phyloP scores from a whole-genome alignment of 305 asterid species.

The Fraxinus velutina region DNA sequence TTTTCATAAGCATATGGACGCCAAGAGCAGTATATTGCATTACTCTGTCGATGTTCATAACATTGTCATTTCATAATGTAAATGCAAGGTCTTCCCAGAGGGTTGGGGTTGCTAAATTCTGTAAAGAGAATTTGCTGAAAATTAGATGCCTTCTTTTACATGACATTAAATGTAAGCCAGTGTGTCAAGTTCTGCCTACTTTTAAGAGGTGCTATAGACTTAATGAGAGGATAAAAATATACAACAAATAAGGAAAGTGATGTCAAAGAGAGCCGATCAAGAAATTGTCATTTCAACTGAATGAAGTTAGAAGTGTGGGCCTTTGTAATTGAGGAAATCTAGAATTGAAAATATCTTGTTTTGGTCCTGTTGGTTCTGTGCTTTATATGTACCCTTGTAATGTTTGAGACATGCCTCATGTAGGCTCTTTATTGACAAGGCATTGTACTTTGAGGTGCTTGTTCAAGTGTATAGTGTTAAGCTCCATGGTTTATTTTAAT shows the following conservation, averaged over 20 bases:
- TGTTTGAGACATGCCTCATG: neutral
- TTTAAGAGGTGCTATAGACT: constrained; percentile 14
- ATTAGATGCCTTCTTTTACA: constrained; percentile 42
- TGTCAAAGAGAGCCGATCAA: constrained; percentile 2
- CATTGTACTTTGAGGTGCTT: constrained; percentile 6
- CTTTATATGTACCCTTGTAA: neutral
- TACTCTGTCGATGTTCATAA: neutral
- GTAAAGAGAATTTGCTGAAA: constrained; percentile 52
- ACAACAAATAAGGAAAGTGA: neutral
- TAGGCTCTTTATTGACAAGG: neutral
- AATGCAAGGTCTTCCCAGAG: constrained; percentile 62
- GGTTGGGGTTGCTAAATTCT: constrained; percentile 49
- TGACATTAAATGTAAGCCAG: neutral
- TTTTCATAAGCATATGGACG: neutral
- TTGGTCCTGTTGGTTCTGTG: constrained; percentile 10
- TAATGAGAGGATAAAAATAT: constrained; percentile 12
- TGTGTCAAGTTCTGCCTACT: neutral
- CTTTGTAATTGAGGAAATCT: constrained; percentile 20
- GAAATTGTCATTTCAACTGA: neutral
- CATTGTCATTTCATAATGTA: constrained; percentile 23
- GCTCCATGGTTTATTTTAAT: neutral
- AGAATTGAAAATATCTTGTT: neutral
- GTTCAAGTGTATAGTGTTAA: constrained; percentile 1
- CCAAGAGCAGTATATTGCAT: neutral
- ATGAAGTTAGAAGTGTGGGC: neutral